Evolutionary conservation across 208 protist species (phyloP), one percentile per base, ranked within the genome.

Genomic region (Herpetomonas tarakana): DNA sequence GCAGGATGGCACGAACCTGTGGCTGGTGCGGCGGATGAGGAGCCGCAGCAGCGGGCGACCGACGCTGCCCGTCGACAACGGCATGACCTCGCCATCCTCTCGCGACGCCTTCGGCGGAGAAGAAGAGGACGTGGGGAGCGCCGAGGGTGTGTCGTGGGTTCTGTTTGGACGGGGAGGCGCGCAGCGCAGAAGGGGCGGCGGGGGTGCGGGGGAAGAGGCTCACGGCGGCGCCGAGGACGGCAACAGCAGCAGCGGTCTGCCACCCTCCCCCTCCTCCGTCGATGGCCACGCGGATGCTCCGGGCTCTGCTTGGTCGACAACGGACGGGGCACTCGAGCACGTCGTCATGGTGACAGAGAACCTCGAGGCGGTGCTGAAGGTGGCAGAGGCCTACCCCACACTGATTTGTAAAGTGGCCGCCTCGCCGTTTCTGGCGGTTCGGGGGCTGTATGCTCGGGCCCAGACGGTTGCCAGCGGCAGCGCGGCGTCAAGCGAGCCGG

Each of bases 351-450:
- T 76, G 31, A 55, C 79, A 6, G 46, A 58, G 18, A 73, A 82
- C 58, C 62, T 86, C 2, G 52, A 60, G 29, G 68, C 62, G 26
- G 59, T 86, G 41, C 59, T 82, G 44, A 80, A 77, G 58, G 44
- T 60, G 12, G 60, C 71, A 6, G 65, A 82, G 47, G 67, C 74
- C 1, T 55, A 58, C 4, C 64, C 74, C 14, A 81, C 68, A 31
- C 14, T 18, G 9, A 41, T 41, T 18, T 14, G 35, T 14, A 41
- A 41, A 14, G 9, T 41, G 35, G 6, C 9, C 35, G 35, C 14
- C 6, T 41, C 35, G 35, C 35, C 35, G 14, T 6, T 14, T 6
- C 14, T 41, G 35, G 35, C 9, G 35, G 35, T 14, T 14, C 35
- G 35, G 9, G 14, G 14, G 35, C 35, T 41, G 35, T 41, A 6